Base-by-base conservation (phyloP, 164 flowering plant genomes). In the Malania oleifera region DNA sequence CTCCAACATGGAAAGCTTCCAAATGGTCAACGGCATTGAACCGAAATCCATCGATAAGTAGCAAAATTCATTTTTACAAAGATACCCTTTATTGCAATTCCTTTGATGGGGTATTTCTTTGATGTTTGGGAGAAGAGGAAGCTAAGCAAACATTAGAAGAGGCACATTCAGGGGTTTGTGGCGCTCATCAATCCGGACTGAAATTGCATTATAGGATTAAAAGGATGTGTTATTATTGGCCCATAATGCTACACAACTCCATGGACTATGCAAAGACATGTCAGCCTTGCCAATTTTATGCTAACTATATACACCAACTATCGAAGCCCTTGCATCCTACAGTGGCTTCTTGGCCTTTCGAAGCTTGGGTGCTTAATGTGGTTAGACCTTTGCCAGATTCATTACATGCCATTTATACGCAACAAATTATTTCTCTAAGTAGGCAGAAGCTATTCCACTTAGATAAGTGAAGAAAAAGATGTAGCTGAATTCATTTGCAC, bases 101-200 rank as follows among this genome's bases (percentile, higher is more conserved):
- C 62, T 52, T 44, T 24, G 57, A 54, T 6, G 59, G 54, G 0
- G 7, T 45, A 3, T 60, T 34, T 23, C 31, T 53, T 0, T 54
- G 56, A 0, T 66, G 60, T 19, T 12, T 51, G 22, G 56, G 45
- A 25, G 29, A 41, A 9, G 54, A 52, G n/a, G 59, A 65, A 44
- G 40, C 40, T 0, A 6, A 1, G 2, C 15, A 54, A 54, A 38
- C 43, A 4, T 18, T 63, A 11, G 52, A 22, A 7, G 53, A 71
- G 41, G 61, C 68, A 5, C 67, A 67, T 28, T 54, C 44, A 0
- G 65, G 65, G 0, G 18, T 37, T 5, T 72, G 71, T 45, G 60
- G 69, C 5, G 66, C 60, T 13, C 72, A 72, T 41, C 69, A 71
- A 4, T 58, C 54, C 0, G 48, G 60, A 0, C 60, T 65, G 1